Evolutionary conservation across 495 filamentous ascomycete genomes (phyloP), one percentile per base, ranked within the genome.

Genomic region (Filosporella fistucella): DNA sequence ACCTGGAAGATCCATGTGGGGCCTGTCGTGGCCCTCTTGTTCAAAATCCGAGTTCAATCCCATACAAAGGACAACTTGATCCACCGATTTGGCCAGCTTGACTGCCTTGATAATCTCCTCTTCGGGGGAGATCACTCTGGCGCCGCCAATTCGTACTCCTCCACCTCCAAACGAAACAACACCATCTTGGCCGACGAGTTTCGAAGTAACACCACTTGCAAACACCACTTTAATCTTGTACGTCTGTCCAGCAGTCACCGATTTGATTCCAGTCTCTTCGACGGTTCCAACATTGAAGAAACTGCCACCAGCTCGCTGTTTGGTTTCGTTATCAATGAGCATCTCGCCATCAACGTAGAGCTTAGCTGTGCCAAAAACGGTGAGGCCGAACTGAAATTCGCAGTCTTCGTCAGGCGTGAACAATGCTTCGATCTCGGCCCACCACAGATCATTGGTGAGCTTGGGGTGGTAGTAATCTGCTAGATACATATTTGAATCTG

Each of bases 11-110:
- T 81, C 74, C 81, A 88, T 86, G 49, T 76, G 66, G 16, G 75
- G 66, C 30, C 82, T 76, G 61, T 89, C 84, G 42, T 81, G 74
- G 28, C 84, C 83, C 60, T 88, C 85, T n/a, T 76, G 78, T 58
- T 89, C 85, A 81, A 81, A 88, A 50, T 87, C 84, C 32, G 16
- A 12, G 41, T 82, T 85, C 26, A 86, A 70, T 8, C 85, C 84
- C 7, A 77, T 76, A 51, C 81, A 81, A 17, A 86, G 53, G 41
- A 88, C 73, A 10, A 84, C 85, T 42, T 85, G 76, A 17, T 86
- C 84, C 1, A 76, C 76, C 26, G 68, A 63, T 44, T 66, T 68
- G 10, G 86, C 86, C 7, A 82, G 63, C 7, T 71, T 62, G 13
- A 82, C 78, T 0, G 86, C 85, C 23, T 80, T 68, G 4, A 67